A percentile compares a stretch with the other conserved stretches of the same genome.
Conservation (phyloP, 2,329 filamentous ascomycete species). For the Aquanectria penicillioides region DNA sequence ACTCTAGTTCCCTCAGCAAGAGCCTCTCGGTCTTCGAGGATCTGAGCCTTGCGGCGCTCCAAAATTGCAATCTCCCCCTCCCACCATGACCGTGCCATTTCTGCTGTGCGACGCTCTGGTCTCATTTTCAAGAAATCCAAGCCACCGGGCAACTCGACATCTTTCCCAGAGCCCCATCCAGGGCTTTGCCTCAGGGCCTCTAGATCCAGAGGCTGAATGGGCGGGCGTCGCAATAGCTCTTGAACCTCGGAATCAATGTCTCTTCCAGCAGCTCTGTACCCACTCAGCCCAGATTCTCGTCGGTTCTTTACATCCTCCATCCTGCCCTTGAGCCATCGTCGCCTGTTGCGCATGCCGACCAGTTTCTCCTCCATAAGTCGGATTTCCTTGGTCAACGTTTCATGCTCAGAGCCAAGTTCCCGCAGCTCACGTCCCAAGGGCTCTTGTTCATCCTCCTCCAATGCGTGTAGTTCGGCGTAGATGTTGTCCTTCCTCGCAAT, state of each 20-base stretch:
- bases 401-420: slow-evolving; percentile 65
- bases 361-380: slow-evolving; percentile 72
- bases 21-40: slow-evolving; percentile 70
- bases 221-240: slow-evolving; percentile 67
- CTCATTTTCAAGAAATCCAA: slow-evolving; percentile 69
- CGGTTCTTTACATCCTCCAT: slow-evolving; percentile 72
- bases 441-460: slow-evolving; percentile 66
- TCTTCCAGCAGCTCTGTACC: slow-evolving; percentile 73
- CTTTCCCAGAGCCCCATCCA: slow-evolving; percentile 25
- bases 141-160: slow-evolving; percentile 49
- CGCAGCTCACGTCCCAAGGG: slow-evolving; percentile 70
- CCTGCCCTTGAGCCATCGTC: slow-evolving; percentile 66
- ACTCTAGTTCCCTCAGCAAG: slow-evolving; percentile 73
- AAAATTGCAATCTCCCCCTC: slow-evolving; percentile 68
- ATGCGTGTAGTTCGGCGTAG: slow-evolving; percentile 59
- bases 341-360: slow-evolving; percentile 66
- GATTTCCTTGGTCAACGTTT: slow-evolving; percentile 69
- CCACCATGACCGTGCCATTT: slow-evolving; percentile 79
- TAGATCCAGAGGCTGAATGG: slow-evolving; percentile 62
- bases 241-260: slow-evolving; percentile 72
- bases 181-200: slow-evolving; percentile 49
- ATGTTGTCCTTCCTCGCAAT: slow-evolving; percentile 61
- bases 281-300: slow-evolving; percentile 76
- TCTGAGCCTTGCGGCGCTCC: slow-evolving; percentile 62
- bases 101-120: slow-evolving; percentile 71